phyloP scores from a whole-genome alignment of 1,139 yeast genomes.

The Starmera stellimalicola region DNA sequence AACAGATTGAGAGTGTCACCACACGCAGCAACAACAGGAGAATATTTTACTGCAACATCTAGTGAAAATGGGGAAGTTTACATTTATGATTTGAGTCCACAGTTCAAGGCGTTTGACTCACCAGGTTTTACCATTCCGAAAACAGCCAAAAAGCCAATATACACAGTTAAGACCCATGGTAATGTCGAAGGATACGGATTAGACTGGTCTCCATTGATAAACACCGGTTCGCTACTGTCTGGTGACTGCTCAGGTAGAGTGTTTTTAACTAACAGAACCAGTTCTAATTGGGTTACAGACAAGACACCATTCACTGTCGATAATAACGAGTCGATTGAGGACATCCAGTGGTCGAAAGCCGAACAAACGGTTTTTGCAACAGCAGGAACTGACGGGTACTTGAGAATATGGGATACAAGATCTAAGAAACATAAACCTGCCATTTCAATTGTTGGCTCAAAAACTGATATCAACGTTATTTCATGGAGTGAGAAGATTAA shows the following conservation, averaged over 20 bases:
- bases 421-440: constrained; percentile 90
- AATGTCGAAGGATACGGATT: constrained; percentile 94
- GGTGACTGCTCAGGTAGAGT: constrained; percentile 88
- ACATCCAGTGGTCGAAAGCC: constrained; percentile 91
- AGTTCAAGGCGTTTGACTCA: constrained; percentile 72
- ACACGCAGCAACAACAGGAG: constrained; percentile 65
- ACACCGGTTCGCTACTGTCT: constrained; percentile 72
- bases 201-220: constrained; percentile 89
- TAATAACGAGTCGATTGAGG: constrained; percentile 70
- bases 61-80: constrained; percentile 85
- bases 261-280: constrained; percentile 66
- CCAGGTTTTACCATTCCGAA: constrained; percentile 84
- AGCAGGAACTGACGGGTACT: constrained; percentile 85
- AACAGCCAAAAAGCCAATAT: constrained; percentile 66
- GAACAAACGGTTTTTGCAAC: constrained; percentile 92
- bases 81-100: constrained; percentile 75
- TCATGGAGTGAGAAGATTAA: constrained; percentile 90
- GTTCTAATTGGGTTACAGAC: constrained; percentile 81
- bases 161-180: constrained; percentile 86
- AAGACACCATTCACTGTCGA: constrained; percentile 68
- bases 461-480: constrained; percentile 84
- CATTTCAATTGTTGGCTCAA: constrained; percentile 73
- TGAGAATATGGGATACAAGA: constrained; percentile 95
- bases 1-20: constrained; percentile 86
- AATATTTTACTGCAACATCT: constrained; percentile 82